Evolutionary conservation across 805 yeast species (phyloP).

Genomic region (Nakazawaea ishiwadae): DNA sequence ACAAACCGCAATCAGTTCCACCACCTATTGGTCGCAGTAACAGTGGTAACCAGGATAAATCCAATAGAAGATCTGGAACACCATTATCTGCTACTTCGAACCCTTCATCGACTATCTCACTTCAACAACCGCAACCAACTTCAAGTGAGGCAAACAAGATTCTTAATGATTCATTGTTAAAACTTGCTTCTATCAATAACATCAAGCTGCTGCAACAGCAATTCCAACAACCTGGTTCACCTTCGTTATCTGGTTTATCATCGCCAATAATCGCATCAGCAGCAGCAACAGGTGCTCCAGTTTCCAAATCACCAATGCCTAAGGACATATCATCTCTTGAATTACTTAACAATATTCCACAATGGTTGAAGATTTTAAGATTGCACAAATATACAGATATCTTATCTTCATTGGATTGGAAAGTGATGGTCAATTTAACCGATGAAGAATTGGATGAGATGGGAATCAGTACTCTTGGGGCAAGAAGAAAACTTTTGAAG

Average conservation of each 20-base stretch:
- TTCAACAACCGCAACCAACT: conserved; percentile 10
- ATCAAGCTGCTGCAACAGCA: conserved; percentile 14
- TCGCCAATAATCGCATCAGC: not conserved
- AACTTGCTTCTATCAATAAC: conserved; percentile 9
- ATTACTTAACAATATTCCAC: conserved; percentile 72
- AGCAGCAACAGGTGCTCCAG: conserved; percentile 6
- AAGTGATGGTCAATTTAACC: conserved; percentile 62
- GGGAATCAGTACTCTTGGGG: conserved; percentile 95
- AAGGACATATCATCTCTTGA: conserved; percentile 48
- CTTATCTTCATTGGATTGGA: conserved; percentile 73
- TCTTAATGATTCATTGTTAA: conserved; percentile 7
- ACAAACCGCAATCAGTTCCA: conserved; percentile 14
- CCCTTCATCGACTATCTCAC: conserved; percentile 10
- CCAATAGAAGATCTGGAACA: conserved; percentile 1
- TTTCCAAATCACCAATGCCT: conserved; percentile 39
- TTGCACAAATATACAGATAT: conserved; percentile 92
- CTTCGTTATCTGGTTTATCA: not conserved
- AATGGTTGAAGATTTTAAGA: conserved; percentile 86
- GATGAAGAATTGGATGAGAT: conserved; percentile 66
- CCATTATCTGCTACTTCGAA: conserved; percentile 12
- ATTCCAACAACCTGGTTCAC: conserved; percentile 3
- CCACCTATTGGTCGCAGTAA: conserved; percentile 3
- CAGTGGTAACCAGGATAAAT: not conserved
- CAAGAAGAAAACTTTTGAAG: conserved; percentile 87
- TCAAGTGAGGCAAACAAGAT: conserved; percentile 3